Base-by-base conservation (phyloP, 331 rosid genomes). In the Quercus phellos region DNA sequence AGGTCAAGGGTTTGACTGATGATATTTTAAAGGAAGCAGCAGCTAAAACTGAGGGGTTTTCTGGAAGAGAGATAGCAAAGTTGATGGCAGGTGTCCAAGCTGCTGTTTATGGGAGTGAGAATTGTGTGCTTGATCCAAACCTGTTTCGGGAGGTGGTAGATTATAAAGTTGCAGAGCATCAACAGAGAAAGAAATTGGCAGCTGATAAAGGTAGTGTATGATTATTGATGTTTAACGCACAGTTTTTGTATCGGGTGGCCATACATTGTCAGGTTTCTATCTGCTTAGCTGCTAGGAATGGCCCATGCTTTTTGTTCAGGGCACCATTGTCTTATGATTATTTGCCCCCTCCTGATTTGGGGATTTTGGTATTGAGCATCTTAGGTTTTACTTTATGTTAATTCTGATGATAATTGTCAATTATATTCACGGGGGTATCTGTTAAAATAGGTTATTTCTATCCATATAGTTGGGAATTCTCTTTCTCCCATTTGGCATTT, bases 21-120 rank as follows among this genome's bases (percentile, higher is more conserved):
- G 98, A 91, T 60, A 85, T 91, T 59, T 26, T 93, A 9, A 90
- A 70, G 69, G 99, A 95, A 85, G 98, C 99, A 10, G 99, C 99
- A 2, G 86, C 93, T 0, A 91, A 93, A 85, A 93, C 92, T 0
- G 94, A 84, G 0, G 97, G 99, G 38, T 95, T 95, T 83, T 95
- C 99, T 1, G 99, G 99, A 68, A 91, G 99, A 78, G 98, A 95
- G 81, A 91, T 95, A 85, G 99, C 99, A 2, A 95, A 95, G 86
- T 54, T 95, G 84, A 91, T 95, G 99, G 99, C 99, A 4, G 84
- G 97, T 72, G 97, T 95, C 27, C 99, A 91, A 78, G 98, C 98
- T 8, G 99, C 98, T 8, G 96, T 95, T 4, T 95, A 95, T 51
- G 99, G 99, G 42, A 90, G 97, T 46, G 94, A 91, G 82, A 79